Conservation (phyloP, 2,329 filamentous ascomycete genomes). For the Sporothrix inflata region DNA sequence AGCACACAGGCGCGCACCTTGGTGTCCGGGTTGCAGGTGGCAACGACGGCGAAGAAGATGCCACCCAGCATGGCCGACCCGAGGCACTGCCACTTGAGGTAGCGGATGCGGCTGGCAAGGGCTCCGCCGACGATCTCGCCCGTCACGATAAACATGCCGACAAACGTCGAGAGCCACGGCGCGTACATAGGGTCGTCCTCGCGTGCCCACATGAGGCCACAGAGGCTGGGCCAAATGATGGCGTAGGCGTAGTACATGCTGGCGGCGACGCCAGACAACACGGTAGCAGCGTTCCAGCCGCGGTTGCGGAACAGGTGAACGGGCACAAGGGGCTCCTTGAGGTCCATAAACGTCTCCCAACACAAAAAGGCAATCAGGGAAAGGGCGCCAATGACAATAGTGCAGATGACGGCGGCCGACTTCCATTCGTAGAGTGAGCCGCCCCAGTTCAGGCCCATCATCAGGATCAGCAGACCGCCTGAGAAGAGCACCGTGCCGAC, state of each 20-base stretch:
- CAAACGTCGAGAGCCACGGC: conserved; percentile 38
- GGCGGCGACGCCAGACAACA: conserved; percentile 42
- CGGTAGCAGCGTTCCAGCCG: conserved; percentile 40
- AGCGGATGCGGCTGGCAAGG: conserved; percentile 37
- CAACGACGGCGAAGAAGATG: conserved; percentile 40
- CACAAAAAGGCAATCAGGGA: neutral
- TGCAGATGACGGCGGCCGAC: conserved; percentile 39
- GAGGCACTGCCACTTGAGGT: conserved; percentile 43
- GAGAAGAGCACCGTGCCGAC: conserved; percentile 40
- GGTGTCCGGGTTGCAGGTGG: conserved; percentile 39
- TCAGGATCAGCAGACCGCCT: conserved; percentile 39
- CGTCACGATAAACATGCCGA: conserved; percentile 39
- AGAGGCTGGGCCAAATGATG: conserved; percentile 45
- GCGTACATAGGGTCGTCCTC: conserved; percentile 34
- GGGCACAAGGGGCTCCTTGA: conserved; percentile 44
- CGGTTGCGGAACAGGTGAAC: conserved; percentile 44
- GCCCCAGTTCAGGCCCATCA: conserved; percentile 42
- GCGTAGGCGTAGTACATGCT: conserved; percentile 46
- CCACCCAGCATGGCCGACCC: conserved; percentile 38
- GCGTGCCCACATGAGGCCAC: conserved; percentile 41
- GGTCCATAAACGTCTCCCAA: conserved; percentile 32
- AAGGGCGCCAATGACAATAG: conserved; percentile 31
- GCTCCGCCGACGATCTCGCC: conserved; percentile 39
- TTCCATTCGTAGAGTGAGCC: conserved; percentile 41
- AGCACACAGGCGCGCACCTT: conserved; percentile 38